Evolutionary conservation across 2,329 filamentous ascomycete species (phyloP), one percentile per base, ranked within the genome.

Genomic region (Exophiala aquamarina): DNA sequence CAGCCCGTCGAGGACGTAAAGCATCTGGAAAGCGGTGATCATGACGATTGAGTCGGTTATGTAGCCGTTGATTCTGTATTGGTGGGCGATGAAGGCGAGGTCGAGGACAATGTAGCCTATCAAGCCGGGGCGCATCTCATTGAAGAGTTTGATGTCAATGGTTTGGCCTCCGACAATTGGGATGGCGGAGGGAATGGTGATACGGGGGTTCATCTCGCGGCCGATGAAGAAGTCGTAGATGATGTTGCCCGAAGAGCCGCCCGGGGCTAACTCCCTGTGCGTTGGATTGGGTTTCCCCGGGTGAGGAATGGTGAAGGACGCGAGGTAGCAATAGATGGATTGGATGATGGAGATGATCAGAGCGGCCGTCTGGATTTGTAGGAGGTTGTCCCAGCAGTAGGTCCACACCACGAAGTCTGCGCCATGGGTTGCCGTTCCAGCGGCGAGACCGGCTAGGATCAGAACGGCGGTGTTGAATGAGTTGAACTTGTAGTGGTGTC

Each of bases 221-320:
- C 92, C 92, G 56, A 97, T 96, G 71, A 90, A 97, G 83, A 89
- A 97, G 69, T 97, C 92, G 67, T 97, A 96, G 29, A 96, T 70
- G 54, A 89, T 72, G 67, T 95, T 96, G 48, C 90, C 91, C 1
- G 82, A 83, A 63, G 87, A 81, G 13, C 90, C 91, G 34, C 91
- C 90, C 1, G 82, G 81, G 0, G 91, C 91, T 6, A 97, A 78
- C 65, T 93, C 84, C 32, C 91, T 87, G 53, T 79, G 73, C 38
- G 85, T 77, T 10, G 78, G 73, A 65, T 94, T 89, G 34, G 81
- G 83, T n/a, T 82, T 70, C 1, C 68, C 68, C 2, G 68, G 63
- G 3, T 60, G 58, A 65, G 87, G 86, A 55, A 95, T 87, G 43
- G 78, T 77, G 72, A 96, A 96, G 64, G 88, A 94, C 59, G 78